These are phyloP conservation scores for Diutina ranongensis DNA, from an alignment of 1,139 yeast species.

Conservation along the genomic window DNA sequence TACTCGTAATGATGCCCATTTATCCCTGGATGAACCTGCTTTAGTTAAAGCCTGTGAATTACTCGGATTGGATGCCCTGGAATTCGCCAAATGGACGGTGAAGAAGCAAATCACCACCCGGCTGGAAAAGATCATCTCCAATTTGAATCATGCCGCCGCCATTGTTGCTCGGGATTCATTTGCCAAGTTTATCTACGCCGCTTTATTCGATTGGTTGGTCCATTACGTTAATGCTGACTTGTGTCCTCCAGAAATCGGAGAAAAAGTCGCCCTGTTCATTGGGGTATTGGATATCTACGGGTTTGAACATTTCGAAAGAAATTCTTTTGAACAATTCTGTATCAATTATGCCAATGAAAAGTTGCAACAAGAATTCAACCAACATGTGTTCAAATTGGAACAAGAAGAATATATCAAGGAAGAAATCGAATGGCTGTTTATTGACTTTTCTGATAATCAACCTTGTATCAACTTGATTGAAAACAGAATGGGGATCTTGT, in stretches of 20 bases:
- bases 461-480: conserved; percentile 94
- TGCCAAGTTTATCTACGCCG: conserved; percentile 85
- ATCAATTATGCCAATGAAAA: conserved; percentile 97
- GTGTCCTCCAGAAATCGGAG: conserved; percentile 60
- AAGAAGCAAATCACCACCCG: conserved; percentile 92
- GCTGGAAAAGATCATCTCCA: conserved; percentile 81
- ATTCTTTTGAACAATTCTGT: conserved; percentile 95
- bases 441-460: conserved; percentile 93
- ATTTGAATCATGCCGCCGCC: conserved; percentile 76
- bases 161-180: conserved; percentile 91
- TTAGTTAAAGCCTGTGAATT: conserved; percentile 75
- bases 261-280: conserved; percentile 58
- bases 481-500: conserved; percentile 75
- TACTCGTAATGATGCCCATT: conserved; percentile 73
- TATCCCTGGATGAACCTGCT: conserved; percentile 80
- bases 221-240: conserved; percentile 70
- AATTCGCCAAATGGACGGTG: conserved; percentile 83
- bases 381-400: conserved; percentile 92
- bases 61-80: conserved; percentile 64
- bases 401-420: conserved; percentile 91
- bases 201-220: conserved; percentile 93
- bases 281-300: conserved; percentile 98
- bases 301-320: conserved; percentile 88
- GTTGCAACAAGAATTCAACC: conserved; percentile 94
- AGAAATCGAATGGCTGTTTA: conserved; percentile 94